Evolutionary conservation across 2,329 filamentous ascomycete species (phyloP), one percentile per base, ranked within the genome.

Genomic region (Fusarium setosum): DNA sequence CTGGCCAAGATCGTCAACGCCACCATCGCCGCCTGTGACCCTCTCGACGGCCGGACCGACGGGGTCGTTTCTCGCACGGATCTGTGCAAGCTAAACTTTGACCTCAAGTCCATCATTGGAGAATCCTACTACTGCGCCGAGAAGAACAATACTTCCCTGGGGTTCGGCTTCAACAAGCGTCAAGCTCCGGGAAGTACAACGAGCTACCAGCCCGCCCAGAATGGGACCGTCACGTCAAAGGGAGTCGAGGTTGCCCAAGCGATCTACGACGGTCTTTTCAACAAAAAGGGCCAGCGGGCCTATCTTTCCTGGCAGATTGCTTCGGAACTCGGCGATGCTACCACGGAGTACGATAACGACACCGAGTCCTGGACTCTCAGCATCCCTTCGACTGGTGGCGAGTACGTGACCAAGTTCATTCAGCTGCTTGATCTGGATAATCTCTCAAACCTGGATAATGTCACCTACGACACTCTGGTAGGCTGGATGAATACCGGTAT

Each of bases 381-480:
- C 49, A 75, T 78, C 32, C 65, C 70, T 2, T 72, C 69, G 3
- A 73, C 70, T 8, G 77, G 77, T 37, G 76, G 74, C 15, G 72
- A 75, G 59, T 80, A 72, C 41, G 75, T 83, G 0, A 73, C 77
- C 32, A 76, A 77, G 13, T 83, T 79, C 61, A 49, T 84, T 6
- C 64, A 84, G 68, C 73, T 81, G 3, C 71, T 80, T 5, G 70
- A 82, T 54, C 57, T 76, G 11, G 74, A 77, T 56, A 83, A 81
- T 69, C 75, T 85, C 17, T 71, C 76, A 6, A 70, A 75, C 40
- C 75, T 86, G 7, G 72, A 81, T 63, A 73, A 75, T 58, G 80
- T 87, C 40, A 86, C 84, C 23, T 87, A 86, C 72, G 84, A 88
- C 69, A 87, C 82, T 1, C 77, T 88, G 5, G 77, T 79, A 17